A percentile compares a stretch with the other conserved stretches of the same genome.
phyloP scores from a whole-genome alignment of 139 green algal genomes.

The Volvox africanus region DNA sequence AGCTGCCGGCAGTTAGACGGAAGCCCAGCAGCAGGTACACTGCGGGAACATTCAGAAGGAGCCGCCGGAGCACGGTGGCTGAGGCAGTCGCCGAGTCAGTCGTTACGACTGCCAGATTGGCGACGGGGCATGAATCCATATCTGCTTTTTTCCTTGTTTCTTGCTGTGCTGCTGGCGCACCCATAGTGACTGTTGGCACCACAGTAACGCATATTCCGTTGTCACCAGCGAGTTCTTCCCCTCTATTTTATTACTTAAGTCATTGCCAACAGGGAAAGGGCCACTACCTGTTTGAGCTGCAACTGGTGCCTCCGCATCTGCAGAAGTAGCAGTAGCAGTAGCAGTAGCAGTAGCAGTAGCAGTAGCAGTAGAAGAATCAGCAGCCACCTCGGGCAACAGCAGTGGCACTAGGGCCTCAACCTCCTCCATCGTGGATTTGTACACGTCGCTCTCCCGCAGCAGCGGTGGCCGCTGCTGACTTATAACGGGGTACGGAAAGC shows the following conservation, averaged over 20 bases:
- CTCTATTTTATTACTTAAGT: background rate
- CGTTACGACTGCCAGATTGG: background rate
- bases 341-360: background rate
- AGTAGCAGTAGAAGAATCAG: background rate
- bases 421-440: background rate
- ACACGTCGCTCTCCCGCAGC: background rate
- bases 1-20: constrained; percentile 18
- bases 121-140: background rate
- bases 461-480: background rate
- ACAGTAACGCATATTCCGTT: no score
- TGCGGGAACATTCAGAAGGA: background rate
- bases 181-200: background rate
- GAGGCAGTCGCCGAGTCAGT: background rate
- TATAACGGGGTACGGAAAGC: constrained; percentile 14
- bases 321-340: background rate
- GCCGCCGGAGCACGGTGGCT: background rate
- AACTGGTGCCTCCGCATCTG: background rate
- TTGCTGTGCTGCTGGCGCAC: background rate
- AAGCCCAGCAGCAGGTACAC: constrained; percentile 43
- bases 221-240: background rate
- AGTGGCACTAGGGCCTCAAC: background rate
- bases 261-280: background rate
- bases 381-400: background rate
- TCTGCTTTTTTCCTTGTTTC: background rate
- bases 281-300: background rate